Conservation (phyloP, 83 land plant genomes). For the Thuja plicata region DNA sequence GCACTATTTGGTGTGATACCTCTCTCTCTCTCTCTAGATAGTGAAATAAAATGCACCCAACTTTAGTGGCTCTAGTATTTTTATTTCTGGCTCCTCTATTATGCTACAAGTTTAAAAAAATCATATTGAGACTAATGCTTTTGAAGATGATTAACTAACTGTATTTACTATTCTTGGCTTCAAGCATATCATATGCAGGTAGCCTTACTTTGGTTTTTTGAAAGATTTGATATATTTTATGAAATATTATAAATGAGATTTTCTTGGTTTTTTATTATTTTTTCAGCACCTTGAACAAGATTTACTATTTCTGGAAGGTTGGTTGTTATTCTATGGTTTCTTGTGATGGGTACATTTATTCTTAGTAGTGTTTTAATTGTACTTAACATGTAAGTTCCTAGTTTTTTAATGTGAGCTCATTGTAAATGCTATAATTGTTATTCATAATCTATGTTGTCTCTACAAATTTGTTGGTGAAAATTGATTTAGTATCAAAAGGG, state of each 20-base stretch:
- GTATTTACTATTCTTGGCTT: conserved; percentile 67
- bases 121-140: not conserved
- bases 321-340: conserved; percentile 80
- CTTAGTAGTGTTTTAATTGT: conserved; percentile 80
- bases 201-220: conserved; percentile 17
- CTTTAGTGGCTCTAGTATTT: not conserved
- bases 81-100: not conserved
- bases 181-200: conserved; percentile 70
- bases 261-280: not conserved
- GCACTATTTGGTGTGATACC: conserved; percentile 75
- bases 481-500: not conserved
- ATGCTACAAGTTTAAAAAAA: not conserved
- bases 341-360: conserved; percentile 78
- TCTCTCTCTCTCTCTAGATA: conserved; percentile 14
- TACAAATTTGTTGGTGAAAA: not conserved
- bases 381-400: conserved; percentile 63
- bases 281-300: not conserved
- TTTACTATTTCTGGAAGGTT: conserved; percentile 50
- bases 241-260: not conserved
- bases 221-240: not conserved
- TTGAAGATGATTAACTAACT: conserved; percentile 28
- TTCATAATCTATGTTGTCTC: not conserved
- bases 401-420: not conserved
- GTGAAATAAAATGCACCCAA: not conserved
- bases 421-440: not conserved